Conservation (phyloP, 164 flowering plant species). For the Echeveria elegans region DNA sequence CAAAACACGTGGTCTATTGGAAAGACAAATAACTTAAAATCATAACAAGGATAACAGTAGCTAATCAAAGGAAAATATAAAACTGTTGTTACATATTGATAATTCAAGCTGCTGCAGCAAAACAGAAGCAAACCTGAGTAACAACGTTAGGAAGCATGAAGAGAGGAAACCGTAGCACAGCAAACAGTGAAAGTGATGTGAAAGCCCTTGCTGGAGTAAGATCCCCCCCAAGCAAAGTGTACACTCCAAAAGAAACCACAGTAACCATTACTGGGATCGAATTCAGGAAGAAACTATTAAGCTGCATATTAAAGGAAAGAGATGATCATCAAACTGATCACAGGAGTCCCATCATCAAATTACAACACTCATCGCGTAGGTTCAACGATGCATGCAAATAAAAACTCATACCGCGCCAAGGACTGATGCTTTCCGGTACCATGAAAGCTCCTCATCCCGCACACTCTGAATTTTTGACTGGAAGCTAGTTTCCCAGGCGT, state of each 20-base stretch:
- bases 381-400: background rate
- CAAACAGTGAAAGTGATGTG: conserved; percentile 88
- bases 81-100: too few species aligned
- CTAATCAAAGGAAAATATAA: too few species aligned
- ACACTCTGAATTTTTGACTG: conserved; percentile 64
- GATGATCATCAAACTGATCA: background rate
- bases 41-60: too few species aligned
- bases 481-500: conserved; percentile 97
- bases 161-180: conserved; percentile 84
- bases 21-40: background rate
- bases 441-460: conserved; percentile 76
- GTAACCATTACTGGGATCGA: conserved; percentile 93
- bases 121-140: conserved; percentile 55
- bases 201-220: conserved; percentile 98
- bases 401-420: conserved; percentile 64
- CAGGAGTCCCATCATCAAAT: background rate
- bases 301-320: conserved; percentile 41
- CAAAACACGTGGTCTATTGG: background rate
- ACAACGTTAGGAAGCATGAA: conserved; percentile 96
- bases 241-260: conserved; percentile 89
- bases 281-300: conserved; percentile 72
- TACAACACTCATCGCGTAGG: background rate
- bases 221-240: conserved; percentile 88
- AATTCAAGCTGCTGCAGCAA: background rate
- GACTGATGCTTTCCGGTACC: conserved; percentile 76